phyloP scores from a whole-genome alignment of 164 flowering plant genomes.

The Piper betle region DNA sequence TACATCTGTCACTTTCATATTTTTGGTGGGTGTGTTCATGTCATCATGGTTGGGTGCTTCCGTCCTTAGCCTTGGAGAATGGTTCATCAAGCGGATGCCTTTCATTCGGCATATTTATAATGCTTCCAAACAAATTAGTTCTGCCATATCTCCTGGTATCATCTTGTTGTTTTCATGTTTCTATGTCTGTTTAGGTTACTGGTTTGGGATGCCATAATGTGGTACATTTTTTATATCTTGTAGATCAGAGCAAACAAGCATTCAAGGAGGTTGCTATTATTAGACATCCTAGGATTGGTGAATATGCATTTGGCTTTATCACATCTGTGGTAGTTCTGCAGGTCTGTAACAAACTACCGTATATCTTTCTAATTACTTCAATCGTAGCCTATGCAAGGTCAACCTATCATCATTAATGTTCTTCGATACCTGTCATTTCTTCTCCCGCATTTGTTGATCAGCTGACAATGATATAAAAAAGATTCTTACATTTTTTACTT shows the following conservation, averaged over 20 bases:
- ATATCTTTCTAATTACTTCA: too few species aligned
- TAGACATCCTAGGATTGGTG: constrained; percentile 88
- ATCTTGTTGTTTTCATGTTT: neutral
- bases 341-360: constrained; percentile 17
- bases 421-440: neutral
- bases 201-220: neutral
- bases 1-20: constrained; percentile 66
- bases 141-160: constrained; percentile 72
- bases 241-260: constrained; percentile 84
- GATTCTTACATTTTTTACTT: neutral
- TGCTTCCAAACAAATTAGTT: constrained; percentile 76
- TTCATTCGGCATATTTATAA: constrained; percentile 70
- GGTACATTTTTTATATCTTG: constrained; percentile 1
- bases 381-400: neutral
- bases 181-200: neutral
- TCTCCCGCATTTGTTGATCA: neutral
- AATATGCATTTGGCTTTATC: constrained; percentile 92
- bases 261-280: constrained; percentile 91
- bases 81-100: constrained; percentile 82
- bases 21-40: constrained; percentile 78
- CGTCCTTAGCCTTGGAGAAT: constrained; percentile 59
- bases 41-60: constrained; percentile 82
- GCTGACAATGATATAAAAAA: neutral
- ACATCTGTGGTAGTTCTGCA: constrained; percentile 64
- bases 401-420: neutral